Evolutionary conservation across 345 rosid genomes (phyloP).

Genomic region (Eucalyptus grandis): DNA sequence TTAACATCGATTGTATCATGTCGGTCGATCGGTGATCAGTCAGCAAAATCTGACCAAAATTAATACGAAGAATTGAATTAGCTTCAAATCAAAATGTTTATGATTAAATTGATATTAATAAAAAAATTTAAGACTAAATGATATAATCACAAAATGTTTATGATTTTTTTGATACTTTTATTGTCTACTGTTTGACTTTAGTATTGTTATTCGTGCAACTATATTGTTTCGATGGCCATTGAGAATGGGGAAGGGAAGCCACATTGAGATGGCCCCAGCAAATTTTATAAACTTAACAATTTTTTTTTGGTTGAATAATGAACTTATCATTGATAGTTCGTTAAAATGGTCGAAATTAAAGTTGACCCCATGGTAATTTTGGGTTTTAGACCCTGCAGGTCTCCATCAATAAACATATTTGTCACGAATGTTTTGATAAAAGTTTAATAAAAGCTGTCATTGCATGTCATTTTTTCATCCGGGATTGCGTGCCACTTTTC

Average conservation of each 20-base stretch:
- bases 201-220: not conserved
- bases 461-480: not conserved
- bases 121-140: no score
- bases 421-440: no score
- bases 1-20: fast-evolving
- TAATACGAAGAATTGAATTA: no score
- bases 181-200: fast-evolving
- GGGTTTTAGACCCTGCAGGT: not conserved
- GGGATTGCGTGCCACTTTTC: not conserved
- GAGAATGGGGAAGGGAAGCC: not conserved
- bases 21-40: no score
- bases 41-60: fast-evolving
- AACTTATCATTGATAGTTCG: not conserved
- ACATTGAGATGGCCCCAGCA: not conserved
- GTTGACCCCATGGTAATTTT: not conserved
- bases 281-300: not conserved
- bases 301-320: not conserved
- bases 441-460: not conserved
- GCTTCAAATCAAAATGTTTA: no score
- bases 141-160: no score
- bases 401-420: not conserved
- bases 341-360: not conserved
- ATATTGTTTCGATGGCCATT: not conserved
- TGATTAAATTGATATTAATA: no score
- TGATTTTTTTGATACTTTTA: no score